Base-by-base conservation (phyloP, 2,329 filamentous ascomycete species). In the Talaromyces sp. region DNA sequence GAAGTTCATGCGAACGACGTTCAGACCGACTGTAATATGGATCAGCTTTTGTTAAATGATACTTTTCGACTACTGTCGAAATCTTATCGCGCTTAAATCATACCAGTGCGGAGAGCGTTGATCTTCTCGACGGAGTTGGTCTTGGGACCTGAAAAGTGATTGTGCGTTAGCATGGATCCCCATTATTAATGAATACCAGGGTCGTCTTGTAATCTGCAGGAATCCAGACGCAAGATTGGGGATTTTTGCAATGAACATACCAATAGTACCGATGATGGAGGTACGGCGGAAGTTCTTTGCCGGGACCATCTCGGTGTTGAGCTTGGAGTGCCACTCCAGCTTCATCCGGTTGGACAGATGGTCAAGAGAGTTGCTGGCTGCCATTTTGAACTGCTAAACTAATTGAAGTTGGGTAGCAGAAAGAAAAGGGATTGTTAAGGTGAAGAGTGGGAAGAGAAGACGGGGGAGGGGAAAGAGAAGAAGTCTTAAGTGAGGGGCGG, bases 1-100 rank as follows among this genome's bases (percentile, higher is more conserved):
- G 76, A 97, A 97, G 88, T 99, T 99, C 94, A 99, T 99, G 80
- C 94, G 93, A 66, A 97, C 94, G 65, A 99, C 91, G 79, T 97
- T 97, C 70, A 97, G 87, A 78, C 94, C 94, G 63, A 88, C 88
- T 80, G 61, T 64, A 44, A 17, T 30, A n/a, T 33, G n/a, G 39
- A 49, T 66, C 47, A 53, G 52, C 45, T 37, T 57, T 61, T 41
- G 63, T 52, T 51, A 57, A 11, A n/a, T 29, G 16, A 11, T 35
- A 33, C 17, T 17, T 30, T 14, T 10, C 22, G n/a, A n/a, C n/a
- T n/a, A 22, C 9, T 27, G 9, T 27, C 24, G 30, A 17, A 29
- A 24, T 9, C 17, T 30, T 40, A 46, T 40, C 37, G 41, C 49
- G 51, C 40, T 13, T 36, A 30, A 29, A 27, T 41, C 69, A 52